Percentiles rank a stretch among this genome's conserved stretches.
phyloP scores from a whole-genome alignment of 495 filamentous ascomycete genomes.

The Letharia lupina region DNA sequence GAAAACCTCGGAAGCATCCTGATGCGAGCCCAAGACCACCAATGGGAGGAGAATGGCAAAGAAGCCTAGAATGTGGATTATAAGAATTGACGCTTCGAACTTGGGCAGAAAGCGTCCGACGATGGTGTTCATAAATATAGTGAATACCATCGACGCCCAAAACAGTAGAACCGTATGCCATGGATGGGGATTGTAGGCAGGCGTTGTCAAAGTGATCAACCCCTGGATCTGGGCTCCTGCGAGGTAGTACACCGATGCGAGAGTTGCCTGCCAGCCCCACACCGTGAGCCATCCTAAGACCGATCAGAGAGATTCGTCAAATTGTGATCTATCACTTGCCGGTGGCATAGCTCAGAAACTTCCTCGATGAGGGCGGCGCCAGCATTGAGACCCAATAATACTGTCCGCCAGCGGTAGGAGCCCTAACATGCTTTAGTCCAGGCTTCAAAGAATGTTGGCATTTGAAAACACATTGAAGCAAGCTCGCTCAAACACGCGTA shows the following conservation, averaged over 20 bases:
- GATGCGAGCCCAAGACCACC: constrained; percentile 39
- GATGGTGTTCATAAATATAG: constrained; percentile 36
- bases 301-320: constrained; percentile 1
- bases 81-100: constrained; percentile 39
- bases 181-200: constrained; percentile 30
- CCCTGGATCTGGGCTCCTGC: constrained; percentile 38
- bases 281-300: constrained; percentile 38
- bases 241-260: constrained; percentile 34
- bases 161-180: constrained; percentile 39
- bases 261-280: constrained; percentile 38
- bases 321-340: background rate
- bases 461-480: constrained; percentile 31
- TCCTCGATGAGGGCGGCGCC: constrained; percentile 6
- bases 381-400: constrained; percentile 15
- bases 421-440: constrained; percentile 2
- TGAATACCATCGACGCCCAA: constrained; percentile 35
- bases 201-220: constrained; percentile 30
- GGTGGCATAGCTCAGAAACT: constrained; percentile 12
- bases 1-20: constrained; percentile 35
- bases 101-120: constrained; percentile 34
- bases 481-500: constrained; percentile 35
- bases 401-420: constrained; percentile 12
- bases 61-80: constrained; percentile 45
- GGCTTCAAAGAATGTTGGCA: background rate
- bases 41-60: constrained; percentile 45